Percentiles rank a stretch among this genome's conserved stretches.
These are phyloP conservation scores for Nemophila menziesii DNA, from an alignment of 257 asterid genomes.

Conservation along the genomic window DNA sequence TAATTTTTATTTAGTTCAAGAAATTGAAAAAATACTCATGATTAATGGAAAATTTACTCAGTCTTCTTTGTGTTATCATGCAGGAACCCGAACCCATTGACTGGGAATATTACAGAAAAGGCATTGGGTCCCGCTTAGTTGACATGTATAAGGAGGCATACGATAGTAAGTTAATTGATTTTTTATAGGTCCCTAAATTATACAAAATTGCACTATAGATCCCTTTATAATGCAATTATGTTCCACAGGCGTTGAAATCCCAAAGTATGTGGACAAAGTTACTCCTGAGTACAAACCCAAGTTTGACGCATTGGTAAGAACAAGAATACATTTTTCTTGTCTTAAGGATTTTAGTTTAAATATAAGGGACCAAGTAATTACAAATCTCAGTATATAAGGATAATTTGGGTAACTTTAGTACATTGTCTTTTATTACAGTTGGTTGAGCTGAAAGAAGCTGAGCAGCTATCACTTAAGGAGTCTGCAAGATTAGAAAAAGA, in stretches of 20 bases:
- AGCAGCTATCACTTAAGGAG: conserved; percentile 60
- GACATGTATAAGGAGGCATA: conserved; percentile 92
- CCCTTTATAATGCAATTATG: too few relatives aligned
- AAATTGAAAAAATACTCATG: too few relatives aligned
- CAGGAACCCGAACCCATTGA: conserved; percentile 95
- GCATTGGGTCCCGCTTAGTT: conserved; percentile 84
- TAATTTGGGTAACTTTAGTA: background rate
- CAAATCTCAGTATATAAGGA: too few relatives aligned
- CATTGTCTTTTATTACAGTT: conserved; percentile 27
- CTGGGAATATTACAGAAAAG: conserved; percentile 91
- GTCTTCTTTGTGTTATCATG: conserved; percentile 9
- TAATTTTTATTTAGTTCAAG: too few relatives aligned
- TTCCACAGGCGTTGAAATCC: conserved; percentile 59
- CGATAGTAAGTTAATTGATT: conserved; percentile 37
- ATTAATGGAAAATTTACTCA: background rate
- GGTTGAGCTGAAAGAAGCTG: conserved; percentile 90
- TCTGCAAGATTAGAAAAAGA: conserved; percentile 84
- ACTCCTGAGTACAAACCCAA: conserved; percentile 82
- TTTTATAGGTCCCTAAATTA: background rate
- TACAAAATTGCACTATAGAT: background rate
- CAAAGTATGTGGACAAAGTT: conserved; percentile 73
- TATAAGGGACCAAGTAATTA: too few relatives aligned
- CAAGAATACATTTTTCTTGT: background rate
- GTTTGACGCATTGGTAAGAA: conserved; percentile 77
- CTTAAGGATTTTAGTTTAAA: background rate